These are phyloP conservation scores for Coemansia sp. DNA, from an alignment of 192 early-diverging fungal species.

Conservation along the genomic window DNA sequence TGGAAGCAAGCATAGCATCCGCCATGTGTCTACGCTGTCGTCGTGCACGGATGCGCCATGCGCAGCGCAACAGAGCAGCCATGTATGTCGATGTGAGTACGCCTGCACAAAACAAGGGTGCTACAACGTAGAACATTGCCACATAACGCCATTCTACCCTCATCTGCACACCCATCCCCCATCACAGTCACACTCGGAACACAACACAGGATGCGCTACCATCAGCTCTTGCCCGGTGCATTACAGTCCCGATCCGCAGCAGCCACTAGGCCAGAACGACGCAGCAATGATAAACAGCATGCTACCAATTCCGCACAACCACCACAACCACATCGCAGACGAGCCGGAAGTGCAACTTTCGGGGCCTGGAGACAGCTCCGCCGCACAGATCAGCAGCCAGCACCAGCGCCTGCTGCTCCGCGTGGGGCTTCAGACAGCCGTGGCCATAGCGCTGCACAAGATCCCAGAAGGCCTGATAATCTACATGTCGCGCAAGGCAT, in stretches of 20 bases:
- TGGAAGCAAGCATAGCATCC: not conserved
- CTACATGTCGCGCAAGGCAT: constrained; percentile 39
- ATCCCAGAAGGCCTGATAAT: constrained; percentile 53
- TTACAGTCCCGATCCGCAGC: not conserved
- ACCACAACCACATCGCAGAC: constrained; percentile 4
- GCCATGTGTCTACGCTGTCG: not conserved
- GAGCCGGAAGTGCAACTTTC: constrained; percentile 17
- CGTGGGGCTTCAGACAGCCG: constrained; percentile 49
- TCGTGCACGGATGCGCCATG: not conserved
- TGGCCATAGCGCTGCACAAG: constrained; percentile 54
- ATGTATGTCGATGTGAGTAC: constrained; percentile 35
- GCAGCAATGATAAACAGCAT: not conserved
- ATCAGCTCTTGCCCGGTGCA: not conserved
- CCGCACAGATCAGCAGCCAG: constrained; percentile 31
- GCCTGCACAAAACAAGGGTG: constrained; percentile 34
- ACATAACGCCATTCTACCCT: constrained; percentile 46
- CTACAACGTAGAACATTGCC: constrained; percentile 45
- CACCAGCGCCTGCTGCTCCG: constrained; percentile 35
- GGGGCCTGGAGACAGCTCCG: constrained; percentile 15
- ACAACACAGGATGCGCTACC: constrained; percentile 2
- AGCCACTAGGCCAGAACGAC: not conserved
- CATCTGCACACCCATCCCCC: constrained; percentile 28
- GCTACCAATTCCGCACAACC: not conserved
- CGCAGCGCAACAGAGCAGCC: not conserved
- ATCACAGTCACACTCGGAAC: constrained; percentile 4